A percentile compares a stretch with the other conserved stretches of the same genome.
Evolutionary conservation across 768 basidiomycete genomes (phyloP).

Genomic region (Russula compacta): DNA sequence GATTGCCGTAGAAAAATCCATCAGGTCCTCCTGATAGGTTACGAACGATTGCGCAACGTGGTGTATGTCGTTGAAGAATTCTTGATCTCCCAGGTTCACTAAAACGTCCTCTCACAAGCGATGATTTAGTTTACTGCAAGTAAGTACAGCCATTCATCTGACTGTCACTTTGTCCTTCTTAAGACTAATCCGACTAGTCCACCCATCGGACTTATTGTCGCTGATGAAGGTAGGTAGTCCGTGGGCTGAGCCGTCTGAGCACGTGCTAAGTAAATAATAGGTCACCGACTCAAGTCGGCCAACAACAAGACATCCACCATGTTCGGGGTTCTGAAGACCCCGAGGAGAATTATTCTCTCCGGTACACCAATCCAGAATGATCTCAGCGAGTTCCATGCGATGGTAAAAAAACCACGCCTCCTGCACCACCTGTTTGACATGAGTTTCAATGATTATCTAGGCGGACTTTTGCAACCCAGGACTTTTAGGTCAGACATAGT

Average conservation of each 20-base stretch:
- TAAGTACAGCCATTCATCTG: constrained; percentile 27
- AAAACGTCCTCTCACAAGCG: constrained; percentile 27
- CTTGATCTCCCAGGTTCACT: neutral
- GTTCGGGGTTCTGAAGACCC: constrained; percentile 70
- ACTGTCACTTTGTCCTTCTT: neutral
- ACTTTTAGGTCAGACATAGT: constrained; percentile 50
- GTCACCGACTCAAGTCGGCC: constrained; percentile 87
- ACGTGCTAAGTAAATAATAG: constrained; percentile 29
- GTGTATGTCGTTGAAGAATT: constrained; percentile 39
- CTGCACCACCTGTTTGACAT: neutral
- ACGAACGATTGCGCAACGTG: constrained; percentile 79
- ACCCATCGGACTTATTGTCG: constrained; percentile 86
- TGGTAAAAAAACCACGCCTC: constrained; percentile 45
- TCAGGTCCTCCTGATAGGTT: constrained; percentile 89
- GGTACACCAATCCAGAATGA: constrained; percentile 99
- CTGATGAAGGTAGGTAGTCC: constrained; percentile 72
- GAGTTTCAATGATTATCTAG: constrained; percentile 30
- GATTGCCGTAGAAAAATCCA: constrained; percentile 47
- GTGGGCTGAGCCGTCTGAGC: neutral
- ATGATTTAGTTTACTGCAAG: constrained; percentile 56
- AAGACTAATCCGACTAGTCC: constrained; percentile 41
- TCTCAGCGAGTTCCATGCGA: constrained; percentile 88
- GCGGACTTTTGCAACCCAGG: constrained; percentile 94
- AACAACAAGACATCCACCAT: constrained; percentile 84
- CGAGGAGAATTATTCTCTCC: constrained; percentile 77